Base-by-base conservation (phyloP, 2,329 filamentous ascomycete species). In the Hirsutella minnesotensis region DNA sequence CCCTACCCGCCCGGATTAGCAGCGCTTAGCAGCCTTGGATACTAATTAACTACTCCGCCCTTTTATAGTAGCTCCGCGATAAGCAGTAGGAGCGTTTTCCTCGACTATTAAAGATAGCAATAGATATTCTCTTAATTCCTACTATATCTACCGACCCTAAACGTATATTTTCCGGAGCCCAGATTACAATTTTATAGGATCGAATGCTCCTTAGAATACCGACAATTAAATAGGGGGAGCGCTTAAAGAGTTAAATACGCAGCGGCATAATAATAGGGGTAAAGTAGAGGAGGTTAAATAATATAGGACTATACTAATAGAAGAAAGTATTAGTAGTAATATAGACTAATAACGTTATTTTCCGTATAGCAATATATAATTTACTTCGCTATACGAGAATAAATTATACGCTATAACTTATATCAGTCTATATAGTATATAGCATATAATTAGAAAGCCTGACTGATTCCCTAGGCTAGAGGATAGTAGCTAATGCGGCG, bases 101-200 rank as follows among this genome's bases (percentile, higher is more conserved):
- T 35, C 41, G 41, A 39, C 31, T 46, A 15, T 43, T 27, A 35
- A 42, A 44, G 35, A 44, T 46, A 29, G 45, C 45, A 27, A 42
- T 44, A 18, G 42, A 44, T 30, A 40, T 46, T 38, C 42, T 47
- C 42, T 20, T n/a, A n/a, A 40, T 47, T 22, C 42, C 39, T 16
- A 33, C 45, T 9, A 47, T 47, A 36, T 47, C 42, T 42, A 42
- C 39, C 19, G 38, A 46, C 20, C 40, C 44, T 12, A 40, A 46
- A 36, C 38, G 42, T 37, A 39, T 42, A 18, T 48, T 44, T 21
- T 42, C 42, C 16, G 40, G 42, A 21, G 42, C 42, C 36, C 27
- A 36, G 37, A 39, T 29, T 44, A 47, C 42, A 15, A 44, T 44
- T 31, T 41, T 39, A n/a, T 44, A 35, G 33, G 42, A 47, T 42